A percentile compares a stretch with the other conserved stretches of the same genome.
Evolutionary conservation across 371 early-diverging fungal genomes (phyloP).

Genomic region (Rhizopus sp.): DNA sequence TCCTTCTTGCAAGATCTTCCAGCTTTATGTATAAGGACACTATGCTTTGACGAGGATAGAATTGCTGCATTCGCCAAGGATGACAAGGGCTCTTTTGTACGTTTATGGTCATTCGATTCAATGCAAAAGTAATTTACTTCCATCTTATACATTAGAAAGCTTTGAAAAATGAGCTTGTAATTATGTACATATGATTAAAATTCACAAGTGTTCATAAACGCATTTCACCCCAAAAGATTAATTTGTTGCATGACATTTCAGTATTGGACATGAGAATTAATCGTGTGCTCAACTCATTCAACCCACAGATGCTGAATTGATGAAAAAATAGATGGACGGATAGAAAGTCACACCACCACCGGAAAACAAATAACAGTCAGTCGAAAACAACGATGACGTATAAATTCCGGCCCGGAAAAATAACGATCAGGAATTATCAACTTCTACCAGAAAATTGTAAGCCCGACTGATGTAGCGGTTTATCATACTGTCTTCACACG

Average conservation of each 20-base stretch:
- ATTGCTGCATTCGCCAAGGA: conserved; percentile 31
- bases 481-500: conserved; percentile 10
- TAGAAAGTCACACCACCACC: too few relatives aligned
- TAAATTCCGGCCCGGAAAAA: too few relatives aligned
- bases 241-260: not conserved
- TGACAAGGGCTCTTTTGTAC: conserved; percentile 10
- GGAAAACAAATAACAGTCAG: too few relatives aligned
- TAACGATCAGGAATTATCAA: too few relatives aligned
- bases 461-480: conserved; percentile 9
- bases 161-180: not conserved
- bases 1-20: conserved; percentile 23
- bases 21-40: conserved; percentile 17
- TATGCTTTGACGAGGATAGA: conserved; percentile 40
- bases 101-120: conserved; percentile 30
- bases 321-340: too few relatives aligned
- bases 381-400: too few relatives aligned
- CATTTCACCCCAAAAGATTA: not conserved
- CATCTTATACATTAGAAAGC: too few relatives aligned
- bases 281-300: too few relatives aligned
- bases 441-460: too few relatives aligned
- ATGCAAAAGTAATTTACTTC: not conserved
- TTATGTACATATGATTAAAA: not conserved
- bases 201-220: not conserved
- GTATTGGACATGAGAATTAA: not conserved
- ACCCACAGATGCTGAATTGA: too few relatives aligned